These are phyloP conservation scores for Neophaeococcomyces mojaviensis DNA, from an alignment of 2,329 filamentous ascomycete genomes.

Conservation along the genomic window DNA sequence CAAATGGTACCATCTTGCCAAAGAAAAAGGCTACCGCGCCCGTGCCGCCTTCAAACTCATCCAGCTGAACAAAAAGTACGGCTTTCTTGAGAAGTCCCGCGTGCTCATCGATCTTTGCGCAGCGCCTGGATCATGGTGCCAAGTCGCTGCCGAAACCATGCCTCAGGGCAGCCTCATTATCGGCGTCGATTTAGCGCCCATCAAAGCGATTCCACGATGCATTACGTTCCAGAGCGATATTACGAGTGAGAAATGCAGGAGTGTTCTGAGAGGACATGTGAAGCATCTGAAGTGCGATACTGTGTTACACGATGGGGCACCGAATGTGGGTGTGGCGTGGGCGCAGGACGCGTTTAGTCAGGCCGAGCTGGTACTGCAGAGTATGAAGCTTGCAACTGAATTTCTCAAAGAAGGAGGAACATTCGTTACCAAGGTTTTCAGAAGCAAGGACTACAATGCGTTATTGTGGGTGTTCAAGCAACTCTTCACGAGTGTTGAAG, in stretches of 20 bases:
- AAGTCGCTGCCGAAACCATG: slow-evolving; percentile 94
- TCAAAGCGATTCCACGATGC: slow-evolving; percentile 88
- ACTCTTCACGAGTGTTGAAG: slow-evolving; percentile 88
- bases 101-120: slow-evolving; percentile 96
- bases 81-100: slow-evolving; percentile 93
- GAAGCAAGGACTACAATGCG: slow-evolving; percentile 94
- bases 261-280: slow-evolving; percentile 78
- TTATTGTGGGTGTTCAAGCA: slow-evolving; percentile 97
- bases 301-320: slow-evolving; percentile 92
- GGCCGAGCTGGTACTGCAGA: slow-evolving; percentile 82
- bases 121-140: slow-evolving; percentile 94
- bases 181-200: slow-evolving; percentile 87
- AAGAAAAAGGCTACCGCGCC: slow-evolving; percentile 95
- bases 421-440: slow-evolving; percentile 96
- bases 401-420: slow-evolving; percentile 83
- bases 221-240: slow-evolving; percentile 98
- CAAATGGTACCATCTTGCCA: slow-evolving; percentile 98
- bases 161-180: slow-evolving; percentile 82
- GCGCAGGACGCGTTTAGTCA: slow-evolving; percentile 97
- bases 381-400: slow-evolving; percentile 87
- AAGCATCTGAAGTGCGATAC: slow-evolving; percentile 96
- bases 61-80: slow-evolving; percentile 98
- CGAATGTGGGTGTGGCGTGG: slow-evolving; percentile 97
- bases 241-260: slow-evolving; percentile 89
- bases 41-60: slow-evolving; percentile 97